Conservation (phyloP, 305 asterid species). For the Ruellia speciosa region DNA sequence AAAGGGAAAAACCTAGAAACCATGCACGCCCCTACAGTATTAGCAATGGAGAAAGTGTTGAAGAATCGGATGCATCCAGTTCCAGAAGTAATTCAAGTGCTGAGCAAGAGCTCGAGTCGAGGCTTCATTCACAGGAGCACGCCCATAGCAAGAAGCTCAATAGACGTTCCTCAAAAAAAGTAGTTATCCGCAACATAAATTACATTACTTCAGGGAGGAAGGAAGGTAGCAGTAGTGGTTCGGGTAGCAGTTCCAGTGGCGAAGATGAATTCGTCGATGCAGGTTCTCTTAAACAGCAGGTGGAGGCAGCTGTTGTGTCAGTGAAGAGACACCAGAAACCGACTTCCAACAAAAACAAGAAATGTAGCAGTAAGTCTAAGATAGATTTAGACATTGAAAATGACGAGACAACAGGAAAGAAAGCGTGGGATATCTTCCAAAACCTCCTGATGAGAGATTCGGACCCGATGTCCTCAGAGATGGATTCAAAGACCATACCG, state of each 20-base stretch:
- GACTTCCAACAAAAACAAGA: slow-evolving; percentile 32
- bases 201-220: slow-evolving; percentile 53
- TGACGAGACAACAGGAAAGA: slow-evolving; percentile 26
- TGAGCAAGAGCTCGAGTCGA: slow-evolving; percentile 27
- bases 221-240: slow-evolving; percentile 29
- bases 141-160: slow-evolving; percentile 31
- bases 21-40: slow-evolving; percentile 8
- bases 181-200: slow-evolving; percentile 77
- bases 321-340: slow-evolving; percentile 46
- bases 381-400: slow-evolving; percentile 25
- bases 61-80: slow-evolving; percentile 25
- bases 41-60: slow-evolving; percentile 17
- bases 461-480: slow-evolving; percentile 31
- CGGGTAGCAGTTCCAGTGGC: slow-evolving; percentile 37
- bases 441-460: slow-evolving; percentile 62
- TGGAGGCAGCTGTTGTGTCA: slow-evolving; percentile 54
- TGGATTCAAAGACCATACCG: slow-evolving; percentile 20
- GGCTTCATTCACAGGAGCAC: slow-evolving; percentile 22
- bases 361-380: slow-evolving; percentile 23
- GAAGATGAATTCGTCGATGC: slow-evolving; percentile 42
- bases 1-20: slow-evolving; percentile 25
- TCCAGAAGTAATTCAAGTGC: slow-evolving; percentile 34
- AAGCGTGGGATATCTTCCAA: slow-evolving; percentile 71
- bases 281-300: slow-evolving; percentile 46
- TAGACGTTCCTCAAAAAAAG: slow-evolving; percentile 50